phyloP scores from a whole-genome alignment of 108 stramenopile genomes.

The Parmales sp. region DNA sequence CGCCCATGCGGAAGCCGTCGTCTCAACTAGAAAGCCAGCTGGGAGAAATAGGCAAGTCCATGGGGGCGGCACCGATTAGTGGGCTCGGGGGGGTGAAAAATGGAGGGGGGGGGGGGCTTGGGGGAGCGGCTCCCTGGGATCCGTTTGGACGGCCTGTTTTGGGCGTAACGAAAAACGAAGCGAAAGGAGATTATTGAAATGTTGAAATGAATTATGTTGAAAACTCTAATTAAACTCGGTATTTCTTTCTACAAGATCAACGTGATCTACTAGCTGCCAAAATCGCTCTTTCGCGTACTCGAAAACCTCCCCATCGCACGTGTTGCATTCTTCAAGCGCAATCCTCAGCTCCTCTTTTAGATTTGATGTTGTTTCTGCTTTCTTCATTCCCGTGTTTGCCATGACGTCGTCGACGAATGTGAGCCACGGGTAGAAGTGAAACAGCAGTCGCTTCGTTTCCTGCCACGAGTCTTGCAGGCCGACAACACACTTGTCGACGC shows the following conservation, averaged over 20 bases:
- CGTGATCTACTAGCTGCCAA: background rate
- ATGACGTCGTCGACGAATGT: background rate
- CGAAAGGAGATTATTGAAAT: background rate
- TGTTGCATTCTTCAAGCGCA: background rate
- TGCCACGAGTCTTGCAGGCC: constrained; percentile 22
- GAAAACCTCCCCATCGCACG: constrained; percentile 14
- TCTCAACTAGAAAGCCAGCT: background rate
- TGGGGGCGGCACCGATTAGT: background rate
- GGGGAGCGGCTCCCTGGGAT: background rate
- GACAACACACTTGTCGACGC: constrained; percentile 14
- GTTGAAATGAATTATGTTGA: background rate
- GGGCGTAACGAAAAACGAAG: background rate
- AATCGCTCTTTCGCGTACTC: background rate
- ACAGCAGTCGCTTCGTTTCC: background rate
- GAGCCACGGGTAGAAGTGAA: constrained; percentile 23
- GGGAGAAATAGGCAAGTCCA: background rate
- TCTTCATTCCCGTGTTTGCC: background rate
- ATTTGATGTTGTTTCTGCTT: background rate
- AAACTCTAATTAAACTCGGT: background rate
- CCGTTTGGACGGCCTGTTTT: background rate
- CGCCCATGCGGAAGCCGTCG: constrained; percentile 9
- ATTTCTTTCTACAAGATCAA: background rate
- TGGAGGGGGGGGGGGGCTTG: background rate
- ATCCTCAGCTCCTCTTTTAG: background rate
- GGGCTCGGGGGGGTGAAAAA: background rate